These are phyloP conservation scores for Metschnikowia hibisci DNA, from an alignment of 805 yeast species.

Conservation along the genomic window DNA sequence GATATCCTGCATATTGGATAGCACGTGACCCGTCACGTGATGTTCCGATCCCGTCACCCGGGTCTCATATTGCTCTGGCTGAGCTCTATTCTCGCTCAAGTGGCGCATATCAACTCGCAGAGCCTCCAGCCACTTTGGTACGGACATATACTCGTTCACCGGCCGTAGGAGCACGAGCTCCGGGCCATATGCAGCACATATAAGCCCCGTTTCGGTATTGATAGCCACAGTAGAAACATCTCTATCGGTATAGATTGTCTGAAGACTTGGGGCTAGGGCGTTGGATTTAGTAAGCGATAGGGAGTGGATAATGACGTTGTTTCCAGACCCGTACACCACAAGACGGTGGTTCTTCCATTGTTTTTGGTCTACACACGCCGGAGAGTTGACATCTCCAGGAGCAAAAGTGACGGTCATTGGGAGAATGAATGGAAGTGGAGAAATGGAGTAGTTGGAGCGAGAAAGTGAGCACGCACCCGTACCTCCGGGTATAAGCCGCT, in stretches of 20 bases:
- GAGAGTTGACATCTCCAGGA: slow-evolving; percentile 79
- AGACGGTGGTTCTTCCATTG: slow-evolving; percentile 65
- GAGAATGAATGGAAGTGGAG: not conserved
- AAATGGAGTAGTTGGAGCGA: not conserved
- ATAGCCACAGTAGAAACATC: slow-evolving; percentile 69
- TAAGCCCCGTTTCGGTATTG: slow-evolving; percentile 53
- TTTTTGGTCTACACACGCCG: slow-evolving; percentile 53
- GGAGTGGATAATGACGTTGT: slow-evolving; percentile 59
- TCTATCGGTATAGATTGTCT: slow-evolving; percentile 66
- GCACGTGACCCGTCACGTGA: not conserved
- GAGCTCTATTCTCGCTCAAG: not conserved
- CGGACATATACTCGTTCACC: slow-evolving; percentile 43
- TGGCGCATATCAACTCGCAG: slow-evolving; percentile 16
- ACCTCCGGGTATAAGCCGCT: too few species aligned
- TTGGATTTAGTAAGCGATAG: slow-evolving; percentile 7
- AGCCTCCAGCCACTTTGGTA: slow-evolving; percentile 44
- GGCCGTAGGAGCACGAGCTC: slow-evolving; percentile 54
- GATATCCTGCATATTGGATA: not conserved
- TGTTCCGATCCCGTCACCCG: not conserved
- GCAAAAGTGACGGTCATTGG: slow-evolving; percentile 65
- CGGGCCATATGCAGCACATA: slow-evolving; percentile 49
- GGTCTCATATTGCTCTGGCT: not conserved
- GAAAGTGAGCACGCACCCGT: not conserved
- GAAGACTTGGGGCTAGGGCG: slow-evolving; percentile 40
- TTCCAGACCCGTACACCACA: slow-evolving; percentile 80